Base-by-base conservation (phyloP, 78 protist genomes). In the Anaeramoeba flamelloides region DNA sequence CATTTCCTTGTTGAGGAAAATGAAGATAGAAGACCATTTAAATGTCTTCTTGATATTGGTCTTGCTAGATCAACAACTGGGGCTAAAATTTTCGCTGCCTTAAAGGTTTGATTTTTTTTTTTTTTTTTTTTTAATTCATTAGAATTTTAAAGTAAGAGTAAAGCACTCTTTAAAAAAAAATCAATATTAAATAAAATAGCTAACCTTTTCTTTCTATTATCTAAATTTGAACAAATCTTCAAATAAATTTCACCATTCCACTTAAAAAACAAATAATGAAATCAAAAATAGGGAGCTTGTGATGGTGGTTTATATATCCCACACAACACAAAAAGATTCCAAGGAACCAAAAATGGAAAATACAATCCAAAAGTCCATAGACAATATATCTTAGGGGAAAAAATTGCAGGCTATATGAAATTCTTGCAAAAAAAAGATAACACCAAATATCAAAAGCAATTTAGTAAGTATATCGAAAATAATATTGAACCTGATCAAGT, bases 251-350 rank as follows among this genome's bases (percentile, higher is more conserved):
- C n/a, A n/a, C n/a, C n/a, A n/a, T n/a, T n/a, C n/a, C n/a, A n/a
- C n/a, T n/a, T n/a, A n/a, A n/a, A n/a, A n/a, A n/a, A n/a, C n/a
- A n/a, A n/a, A n/a, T n/a, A n/a, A n/a, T n/a, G n/a, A n/a, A n/a
- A n/a, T n/a, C n/a, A n/a, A n/a, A n/a, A n/a, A n/a, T 81, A 89
- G 92, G 99, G 99, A 75, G 98, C 98, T 40, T 85, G 84, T 38
- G 99, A 97, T 82, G 99, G 99, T 76, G 99, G 99, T 75, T 78
- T 97, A 38, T 36, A 84, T 84, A 41, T 97, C 41, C 98, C 98
- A 79, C 98, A 95, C 95, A 40, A 30, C 41, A 87, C 81, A 77
- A 90, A 89, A 84, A 87, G 98, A 78, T 91, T 94, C 92, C 92
- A 91, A 38, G 98, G 98, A 78, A 95, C 83, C 94, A n/a, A n/a